These are phyloP conservation scores for Alternaria conjuncta DNA, from an alignment of 2,329 filamentous ascomycete genomes.

Conservation along the genomic window DNA sequence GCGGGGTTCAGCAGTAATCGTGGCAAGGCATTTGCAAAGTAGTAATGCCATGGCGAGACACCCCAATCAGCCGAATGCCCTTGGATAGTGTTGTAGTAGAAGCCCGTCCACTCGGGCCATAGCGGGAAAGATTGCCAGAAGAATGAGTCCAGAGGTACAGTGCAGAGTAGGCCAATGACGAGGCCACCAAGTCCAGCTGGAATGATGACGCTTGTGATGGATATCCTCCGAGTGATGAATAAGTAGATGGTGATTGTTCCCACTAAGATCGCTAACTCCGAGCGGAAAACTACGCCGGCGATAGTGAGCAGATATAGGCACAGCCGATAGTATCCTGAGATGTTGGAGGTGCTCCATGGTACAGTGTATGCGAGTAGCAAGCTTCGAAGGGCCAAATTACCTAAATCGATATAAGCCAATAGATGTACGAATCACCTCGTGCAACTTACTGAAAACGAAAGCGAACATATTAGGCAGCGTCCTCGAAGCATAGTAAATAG, in stretches of 20 bases:
- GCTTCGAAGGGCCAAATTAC: slow-evolving; percentile 67
- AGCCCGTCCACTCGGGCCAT: slow-evolving; percentile 90
- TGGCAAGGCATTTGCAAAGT: slow-evolving; percentile 81
- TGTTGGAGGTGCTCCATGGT: slow-evolving; percentile 42
- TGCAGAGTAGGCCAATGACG: slow-evolving; percentile 69
- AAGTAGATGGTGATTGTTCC: slow-evolving; percentile 70
- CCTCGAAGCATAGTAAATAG: slow-evolving; percentile 89
- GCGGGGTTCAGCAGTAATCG: slow-evolving; percentile 84
- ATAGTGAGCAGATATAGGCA: slow-evolving; percentile 78
- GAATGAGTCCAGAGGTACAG: slow-evolving; percentile 83
- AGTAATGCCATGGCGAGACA: slow-evolving; percentile 82
- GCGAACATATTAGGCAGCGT: slow-evolving; percentile 97
- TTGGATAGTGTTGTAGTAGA: slow-evolving; percentile 88
- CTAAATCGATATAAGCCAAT: slow-evolving; percentile 48
- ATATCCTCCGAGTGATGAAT: slow-evolving; percentile 62
- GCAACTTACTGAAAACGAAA: slow-evolving; percentile 76
- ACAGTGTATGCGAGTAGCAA: slow-evolving; percentile 57
- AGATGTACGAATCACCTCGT: no score
- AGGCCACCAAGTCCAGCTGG: slow-evolving; percentile 70
- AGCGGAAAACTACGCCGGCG: slow-evolving; percentile 84
- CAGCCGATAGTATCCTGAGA: slow-evolving; percentile 62
- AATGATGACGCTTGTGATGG: slow-evolving; percentile 65
- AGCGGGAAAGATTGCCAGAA: slow-evolving; percentile 82
- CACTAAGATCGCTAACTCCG: slow-evolving; percentile 85
- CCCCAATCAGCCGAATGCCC: slow-evolving; percentile 89